These are phyloP conservation scores for Salix udensis DNA, from an alignment of 345 rosid genomes.

Conservation along the genomic window DNA sequence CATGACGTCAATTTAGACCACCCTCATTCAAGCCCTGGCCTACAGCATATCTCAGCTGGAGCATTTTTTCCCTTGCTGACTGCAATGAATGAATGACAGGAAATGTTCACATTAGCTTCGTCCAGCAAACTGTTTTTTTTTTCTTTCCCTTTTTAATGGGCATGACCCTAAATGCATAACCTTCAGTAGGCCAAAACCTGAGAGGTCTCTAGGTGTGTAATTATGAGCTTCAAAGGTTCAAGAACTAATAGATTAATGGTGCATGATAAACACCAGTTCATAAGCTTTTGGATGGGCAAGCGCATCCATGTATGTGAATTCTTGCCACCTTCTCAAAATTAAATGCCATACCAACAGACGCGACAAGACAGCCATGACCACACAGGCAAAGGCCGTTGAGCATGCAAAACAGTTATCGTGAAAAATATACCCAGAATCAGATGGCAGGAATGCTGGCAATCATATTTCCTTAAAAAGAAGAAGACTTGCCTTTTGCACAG, in stretches of 20 bases:
- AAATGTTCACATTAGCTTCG: slow-evolving; percentile 1
- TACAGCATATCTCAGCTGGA: slow-evolving; percentile 52
- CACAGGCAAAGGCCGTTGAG: too few relatives aligned
- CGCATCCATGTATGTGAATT: background rate
- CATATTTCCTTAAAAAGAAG: background rate
- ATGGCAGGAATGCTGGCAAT: background rate
- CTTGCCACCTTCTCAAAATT: background rate
- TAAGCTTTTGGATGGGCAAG: background rate
- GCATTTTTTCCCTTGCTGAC: slow-evolving; percentile 67
- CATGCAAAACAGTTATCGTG: too few relatives aligned
- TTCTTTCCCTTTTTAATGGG: background rate
- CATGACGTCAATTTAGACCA: slow-evolving; percentile 25
- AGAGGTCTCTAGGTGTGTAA: background rate
- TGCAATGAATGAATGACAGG: slow-evolving; percentile 33
- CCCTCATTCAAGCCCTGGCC: slow-evolving; percentile 56
- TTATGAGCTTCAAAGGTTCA: background rate
- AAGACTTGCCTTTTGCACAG: slow-evolving; percentile 66
- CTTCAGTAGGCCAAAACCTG: background rate
- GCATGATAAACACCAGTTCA: background rate
- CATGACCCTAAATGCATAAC: background rate
- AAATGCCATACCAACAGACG: background rate
- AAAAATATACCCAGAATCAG: background rate
- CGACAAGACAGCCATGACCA: background rate
- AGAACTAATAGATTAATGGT: background rate
- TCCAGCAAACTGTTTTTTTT: background rate